Evolutionary conservation across 1,139 yeast genomes (phyloP), one percentile per base, ranked within the genome.

Genomic region (Spathaspora sp.): DNA sequence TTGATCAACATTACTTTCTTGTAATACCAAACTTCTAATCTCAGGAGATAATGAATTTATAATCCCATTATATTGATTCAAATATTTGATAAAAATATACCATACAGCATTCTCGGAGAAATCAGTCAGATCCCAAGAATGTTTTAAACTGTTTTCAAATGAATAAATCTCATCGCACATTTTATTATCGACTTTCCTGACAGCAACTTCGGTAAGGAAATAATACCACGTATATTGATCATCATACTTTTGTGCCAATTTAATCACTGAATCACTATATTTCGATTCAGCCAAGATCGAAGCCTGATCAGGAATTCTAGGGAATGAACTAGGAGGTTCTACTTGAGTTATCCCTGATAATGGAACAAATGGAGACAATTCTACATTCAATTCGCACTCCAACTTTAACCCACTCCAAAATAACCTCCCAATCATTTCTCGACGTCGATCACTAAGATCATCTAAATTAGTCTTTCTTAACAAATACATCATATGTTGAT

Each of bases 171-270:
- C 78, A 54, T 74, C 74, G 48, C 63, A 64, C 59, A 76, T 60
- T 37, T 63, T 64, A 56, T 76, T 76, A 50, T 76, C 80, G 7
- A 76, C 65, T 52, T 74, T 76, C 31, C 81, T 57, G 7, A 74
- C 68, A 0, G 78, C 78, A n/a, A 76, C 65, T 52, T 76, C 81
- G 0, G 81, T 76, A 39, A 76, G 58, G 50, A 68, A 76, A 50
- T 60, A 76, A 56, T 74, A 73, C 81, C 81, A 76, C 17, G 76
- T 64, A 44, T 70, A 64, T 46, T 70, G 72, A 46, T 63, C 74
- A 52, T 64, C 72, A 48, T 53, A 74, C 46, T 52, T 64, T 27
- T 59, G 53, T 0, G 75, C 71, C 24, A 68, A 51, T 44, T 50
- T 54, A 1, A 67, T 39, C 43, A 69, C 61, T 16, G 62, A 63